phyloP scores from a whole-genome alignment of 106 monocot genomes.

The Dioscorea dumetorum region DNA sequence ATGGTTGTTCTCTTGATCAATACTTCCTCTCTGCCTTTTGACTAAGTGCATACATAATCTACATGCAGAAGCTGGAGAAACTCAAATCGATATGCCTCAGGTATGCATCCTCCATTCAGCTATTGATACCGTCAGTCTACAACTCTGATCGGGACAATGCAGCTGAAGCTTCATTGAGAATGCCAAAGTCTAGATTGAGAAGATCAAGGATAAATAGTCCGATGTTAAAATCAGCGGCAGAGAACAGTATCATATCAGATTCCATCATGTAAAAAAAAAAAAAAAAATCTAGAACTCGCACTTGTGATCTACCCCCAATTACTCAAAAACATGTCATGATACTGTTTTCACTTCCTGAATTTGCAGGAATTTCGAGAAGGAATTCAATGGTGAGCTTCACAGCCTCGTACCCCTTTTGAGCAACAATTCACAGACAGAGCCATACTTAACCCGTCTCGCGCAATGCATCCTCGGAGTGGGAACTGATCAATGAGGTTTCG shows the following conservation, averaged over 20 bases:
- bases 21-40: background rate
- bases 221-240: constrained; percentile 27
- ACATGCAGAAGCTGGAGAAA: constrained; percentile 89
- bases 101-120: constrained; percentile 73
- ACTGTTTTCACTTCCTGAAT: background rate
- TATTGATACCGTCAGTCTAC: constrained; percentile 70
- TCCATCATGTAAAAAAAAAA: constrained; percentile 56
- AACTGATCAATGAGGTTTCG: constrained; percentile 23
- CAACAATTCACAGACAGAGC: constrained; percentile 75
- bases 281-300: no score
- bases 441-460: constrained; percentile 86
- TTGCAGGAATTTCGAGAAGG: constrained; percentile 74
- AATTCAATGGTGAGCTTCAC: constrained; percentile 70
- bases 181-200: constrained; percentile 24
- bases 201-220: constrained; percentile 15
- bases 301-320: background rate
- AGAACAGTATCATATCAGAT: constrained; percentile 38
- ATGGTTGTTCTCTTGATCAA: no score
- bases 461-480: constrained; percentile 77
- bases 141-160: constrained; percentile 23
- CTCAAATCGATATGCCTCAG: constrained; percentile 86
- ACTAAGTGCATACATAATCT: background rate
- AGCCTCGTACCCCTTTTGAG: constrained; percentile 70
- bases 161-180: constrained; percentile 6
- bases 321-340: background rate